These are phyloP conservation scores for Candida nonsorbophila DNA, from an alignment of 805 yeast species.

Conservation along the genomic window DNA sequence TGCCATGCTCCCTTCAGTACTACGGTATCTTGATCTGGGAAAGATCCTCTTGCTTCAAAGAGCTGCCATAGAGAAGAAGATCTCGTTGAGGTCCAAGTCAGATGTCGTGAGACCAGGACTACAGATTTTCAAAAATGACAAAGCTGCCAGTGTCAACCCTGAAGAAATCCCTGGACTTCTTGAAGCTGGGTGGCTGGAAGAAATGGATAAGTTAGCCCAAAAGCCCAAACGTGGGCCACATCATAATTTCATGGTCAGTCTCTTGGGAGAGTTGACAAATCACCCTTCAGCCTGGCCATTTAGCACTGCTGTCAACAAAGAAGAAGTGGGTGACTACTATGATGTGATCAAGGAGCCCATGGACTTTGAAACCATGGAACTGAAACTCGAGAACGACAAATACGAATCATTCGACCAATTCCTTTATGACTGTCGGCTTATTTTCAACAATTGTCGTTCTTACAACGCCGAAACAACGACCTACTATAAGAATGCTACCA, in stretches of 20 bases:
- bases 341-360: constrained; percentile 96
- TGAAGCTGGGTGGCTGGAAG: constrained; percentile 98
- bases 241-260: constrained; percentile 85
- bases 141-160: constrained; percentile 60
- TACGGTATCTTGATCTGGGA: constrained; percentile 80
- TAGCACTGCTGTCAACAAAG: constrained; percentile 84
- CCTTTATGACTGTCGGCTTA: constrained; percentile 78
- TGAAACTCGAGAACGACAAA: constrained; percentile 83
- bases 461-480: constrained; percentile 95
- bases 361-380: constrained; percentile 96
- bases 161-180: constrained; percentile 77
- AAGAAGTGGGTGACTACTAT: constrained; percentile 94
- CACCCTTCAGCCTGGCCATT: constrained; percentile 99
- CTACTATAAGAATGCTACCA: constrained; percentile 89
- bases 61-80: constrained; percentile 85
- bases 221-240: constrained; percentile 93
- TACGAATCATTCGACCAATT: constrained; percentile 90
- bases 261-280: constrained; percentile 82
- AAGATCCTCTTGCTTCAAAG: constrained; percentile 83
- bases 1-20: constrained; percentile 77
- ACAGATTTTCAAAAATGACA: constrained; percentile 52
- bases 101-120: constrained; percentile 82
- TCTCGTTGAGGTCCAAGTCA: constrained; percentile 71
- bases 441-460: constrained; percentile 86
- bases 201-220: constrained; percentile 95